Percentiles rank a stretch among this genome's conserved stretches.
Conservation (phyloP, 768 basidiomycete species). For the Fomitopsis serialis region DNA sequence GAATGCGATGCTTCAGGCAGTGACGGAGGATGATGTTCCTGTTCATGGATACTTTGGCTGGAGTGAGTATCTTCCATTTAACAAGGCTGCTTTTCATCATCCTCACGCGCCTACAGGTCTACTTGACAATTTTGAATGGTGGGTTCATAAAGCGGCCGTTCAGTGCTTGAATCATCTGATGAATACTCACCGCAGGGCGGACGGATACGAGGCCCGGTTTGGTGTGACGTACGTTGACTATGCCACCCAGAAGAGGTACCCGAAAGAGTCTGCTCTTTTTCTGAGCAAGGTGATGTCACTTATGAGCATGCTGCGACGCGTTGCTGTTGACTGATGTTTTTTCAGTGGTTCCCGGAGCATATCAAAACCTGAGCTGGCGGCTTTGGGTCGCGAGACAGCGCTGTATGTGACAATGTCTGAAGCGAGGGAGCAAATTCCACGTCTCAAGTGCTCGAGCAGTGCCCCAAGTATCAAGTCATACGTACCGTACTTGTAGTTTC, state of each 20-base stretch:
- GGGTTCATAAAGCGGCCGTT: not conserved
- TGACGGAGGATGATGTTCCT: slow-evolving; percentile 31
- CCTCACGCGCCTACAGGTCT: slow-evolving; percentile 20
- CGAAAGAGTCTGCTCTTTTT: slow-evolving; percentile 23
- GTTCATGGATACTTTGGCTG: slow-evolving; percentile 35
- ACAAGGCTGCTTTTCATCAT: not conserved
- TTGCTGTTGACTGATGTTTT: no score
- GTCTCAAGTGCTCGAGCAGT: no score
- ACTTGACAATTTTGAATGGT: slow-evolving; percentile 43
- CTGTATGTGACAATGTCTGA: no score
- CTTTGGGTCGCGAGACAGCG: no score
- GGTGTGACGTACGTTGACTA: slow-evolving; percentile 40
- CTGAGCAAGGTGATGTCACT: slow-evolving; percentile 16
- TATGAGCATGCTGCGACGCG: no score
- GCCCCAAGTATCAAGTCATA: no score
- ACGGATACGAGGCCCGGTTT: slow-evolving; percentile 39
- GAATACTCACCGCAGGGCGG: slow-evolving; percentile 24
- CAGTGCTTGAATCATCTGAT: not conserved
- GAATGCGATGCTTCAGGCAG: slow-evolving; percentile 32
- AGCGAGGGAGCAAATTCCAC: no score
- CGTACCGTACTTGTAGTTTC: no score
- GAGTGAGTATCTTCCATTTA: slow-evolving; percentile 23
- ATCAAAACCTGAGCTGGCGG: no score
- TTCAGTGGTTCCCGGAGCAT: no score
- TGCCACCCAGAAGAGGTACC: slow-evolving; percentile 22